Percentiles rank a stretch among this genome's conserved stretches.
Evolutionary conservation across 345 rosid genomes (phyloP).

Genomic region (Dimocarpus longan): DNA sequence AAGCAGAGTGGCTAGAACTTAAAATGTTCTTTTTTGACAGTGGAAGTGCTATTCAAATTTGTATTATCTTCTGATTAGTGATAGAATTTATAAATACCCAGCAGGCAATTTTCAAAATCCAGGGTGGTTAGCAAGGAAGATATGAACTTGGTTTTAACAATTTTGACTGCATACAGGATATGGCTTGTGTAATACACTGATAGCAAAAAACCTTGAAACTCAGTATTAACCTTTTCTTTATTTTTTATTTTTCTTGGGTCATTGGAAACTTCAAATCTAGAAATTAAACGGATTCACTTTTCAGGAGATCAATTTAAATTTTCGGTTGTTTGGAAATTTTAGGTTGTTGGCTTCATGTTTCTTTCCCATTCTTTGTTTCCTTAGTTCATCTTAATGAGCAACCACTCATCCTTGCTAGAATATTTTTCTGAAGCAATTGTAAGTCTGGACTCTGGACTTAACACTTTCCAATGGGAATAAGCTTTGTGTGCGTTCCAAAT

Average conservation of each 20-base stretch:
- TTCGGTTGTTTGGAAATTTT: neutral
- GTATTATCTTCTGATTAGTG: neutral
- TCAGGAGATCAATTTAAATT: neutral
- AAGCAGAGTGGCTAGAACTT: neutral
- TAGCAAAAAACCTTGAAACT: neutral
- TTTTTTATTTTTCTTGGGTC: too few species aligned
- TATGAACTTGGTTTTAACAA: neutral
- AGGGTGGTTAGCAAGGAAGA: neutral
- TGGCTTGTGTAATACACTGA: neutral
- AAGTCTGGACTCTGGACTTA: neutral
- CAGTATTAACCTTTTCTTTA: neutral
- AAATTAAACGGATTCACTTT: neutral
- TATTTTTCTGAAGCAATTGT: neutral
- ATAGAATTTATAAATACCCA: neutral
- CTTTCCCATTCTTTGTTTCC: neutral
- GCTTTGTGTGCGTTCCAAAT: neutral
- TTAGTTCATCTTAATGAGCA: neutral
- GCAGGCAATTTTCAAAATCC: neutral
- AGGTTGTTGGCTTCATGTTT: neutral
- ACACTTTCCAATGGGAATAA: neutral
- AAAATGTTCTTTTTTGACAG: neutral
- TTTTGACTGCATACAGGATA: neutral
- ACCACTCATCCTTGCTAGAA: neutral
- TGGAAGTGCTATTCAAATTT: neutral
- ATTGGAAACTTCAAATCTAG: neutral